Evolutionary conservation across 2,329 filamentous ascomycete species (phyloP).

Genomic region (Coniochaeta pulveracea): DNA sequence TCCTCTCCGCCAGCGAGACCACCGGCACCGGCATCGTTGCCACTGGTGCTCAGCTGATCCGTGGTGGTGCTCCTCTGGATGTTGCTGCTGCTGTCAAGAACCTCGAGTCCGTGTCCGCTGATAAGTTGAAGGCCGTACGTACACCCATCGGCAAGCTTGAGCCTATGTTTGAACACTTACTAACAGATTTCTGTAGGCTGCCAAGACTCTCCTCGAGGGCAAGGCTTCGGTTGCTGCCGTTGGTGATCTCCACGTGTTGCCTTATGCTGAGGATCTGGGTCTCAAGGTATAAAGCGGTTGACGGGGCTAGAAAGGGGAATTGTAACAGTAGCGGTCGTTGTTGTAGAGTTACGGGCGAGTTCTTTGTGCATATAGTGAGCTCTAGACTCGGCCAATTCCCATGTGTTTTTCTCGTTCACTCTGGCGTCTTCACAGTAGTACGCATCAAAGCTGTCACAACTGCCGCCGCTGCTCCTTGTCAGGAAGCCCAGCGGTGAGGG

Average conservation of each 20-base stretch:
- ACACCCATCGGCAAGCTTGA: conserved; percentile 3
- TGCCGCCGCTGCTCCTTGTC: too few relatives aligned
- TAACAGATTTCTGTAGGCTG: conserved; percentile 49
- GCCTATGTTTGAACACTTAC: conserved; percentile 3
- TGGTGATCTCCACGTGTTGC: conserved; percentile 82
- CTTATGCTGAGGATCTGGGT: conserved; percentile 88
- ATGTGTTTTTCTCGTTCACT: conserved; percentile 4
- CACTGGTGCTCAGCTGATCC: conserved; percentile 74
- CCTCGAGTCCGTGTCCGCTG: conserved; percentile 70
- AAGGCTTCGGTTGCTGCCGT: conserved; percentile 86
- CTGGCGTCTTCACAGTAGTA: too few relatives aligned
- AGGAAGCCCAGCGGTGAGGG: too few relatives aligned
- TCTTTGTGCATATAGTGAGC: conserved; percentile 34
- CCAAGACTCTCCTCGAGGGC: conserved; percentile 75
- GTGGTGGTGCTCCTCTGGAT: conserved; percentile 73
- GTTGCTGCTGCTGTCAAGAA: conserved; percentile 68
- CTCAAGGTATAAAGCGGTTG: conserved; percentile 67
- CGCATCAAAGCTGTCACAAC: too few relatives aligned
- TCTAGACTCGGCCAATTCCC: conserved; percentile 19
- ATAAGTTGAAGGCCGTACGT: conserved; percentile 76
- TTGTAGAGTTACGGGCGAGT: conserved; percentile 25
- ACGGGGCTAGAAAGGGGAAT: conserved; percentile 14
- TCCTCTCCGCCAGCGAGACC: conserved; percentile 71
- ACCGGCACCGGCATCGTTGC: conserved; percentile 67
- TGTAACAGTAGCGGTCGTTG: conserved; percentile 31